A percentile compares a stretch with the other conserved stretches of the same genome.
Conservation (phyloP, 2,329 filamentous ascomycete species). For the Cylindrodendrum hubeiense region DNA sequence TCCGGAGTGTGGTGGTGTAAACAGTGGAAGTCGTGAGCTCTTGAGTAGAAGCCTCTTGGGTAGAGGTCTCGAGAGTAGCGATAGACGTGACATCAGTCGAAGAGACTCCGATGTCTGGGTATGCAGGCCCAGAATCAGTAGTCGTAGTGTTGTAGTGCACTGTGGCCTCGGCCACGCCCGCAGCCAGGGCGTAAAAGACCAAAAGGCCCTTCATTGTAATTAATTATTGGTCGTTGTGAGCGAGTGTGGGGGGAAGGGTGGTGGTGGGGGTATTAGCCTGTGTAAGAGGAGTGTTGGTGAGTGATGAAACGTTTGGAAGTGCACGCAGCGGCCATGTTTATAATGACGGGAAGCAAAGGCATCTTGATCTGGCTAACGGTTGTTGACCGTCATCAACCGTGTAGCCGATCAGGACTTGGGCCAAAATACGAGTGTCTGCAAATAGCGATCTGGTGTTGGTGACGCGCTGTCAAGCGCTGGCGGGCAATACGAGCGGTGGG, state of each 20-base stretch:
- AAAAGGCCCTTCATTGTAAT: constrained; percentile 20
- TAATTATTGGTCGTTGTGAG: not conserved
- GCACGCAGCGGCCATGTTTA: not conserved
- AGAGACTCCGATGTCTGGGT: not conserved
- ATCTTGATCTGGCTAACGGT: not conserved
- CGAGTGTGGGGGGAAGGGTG: constrained; percentile 2
- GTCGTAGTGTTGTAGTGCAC: not conserved
- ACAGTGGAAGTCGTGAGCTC: constrained; percentile 32
- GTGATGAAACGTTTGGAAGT: not conserved
- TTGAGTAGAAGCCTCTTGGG: too few species aligned
- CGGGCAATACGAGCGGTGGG: constrained; percentile 7
- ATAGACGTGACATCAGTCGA: not conserved
- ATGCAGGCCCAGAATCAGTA: not conserved
- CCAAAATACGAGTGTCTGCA: constrained; percentile 8
- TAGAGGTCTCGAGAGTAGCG: too few species aligned
- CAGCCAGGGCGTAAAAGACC: constrained; percentile 21
- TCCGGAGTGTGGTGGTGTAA: constrained; percentile 37
- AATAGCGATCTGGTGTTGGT: constrained; percentile 13
- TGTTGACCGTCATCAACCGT: not conserved
- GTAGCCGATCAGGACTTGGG: not conserved
- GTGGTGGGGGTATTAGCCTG: not conserved
- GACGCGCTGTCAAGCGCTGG: constrained; percentile 15
- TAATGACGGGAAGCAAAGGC: not conserved
- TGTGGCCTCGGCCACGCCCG: constrained; percentile 17
- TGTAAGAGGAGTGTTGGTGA: not conserved